A percentile compares a stretch with the other conserved stretches of the same genome.
These are phyloP conservation scores for Spiraea crenata DNA, from an alignment of 331 rosid genomes.

Conservation along the genomic window DNA sequence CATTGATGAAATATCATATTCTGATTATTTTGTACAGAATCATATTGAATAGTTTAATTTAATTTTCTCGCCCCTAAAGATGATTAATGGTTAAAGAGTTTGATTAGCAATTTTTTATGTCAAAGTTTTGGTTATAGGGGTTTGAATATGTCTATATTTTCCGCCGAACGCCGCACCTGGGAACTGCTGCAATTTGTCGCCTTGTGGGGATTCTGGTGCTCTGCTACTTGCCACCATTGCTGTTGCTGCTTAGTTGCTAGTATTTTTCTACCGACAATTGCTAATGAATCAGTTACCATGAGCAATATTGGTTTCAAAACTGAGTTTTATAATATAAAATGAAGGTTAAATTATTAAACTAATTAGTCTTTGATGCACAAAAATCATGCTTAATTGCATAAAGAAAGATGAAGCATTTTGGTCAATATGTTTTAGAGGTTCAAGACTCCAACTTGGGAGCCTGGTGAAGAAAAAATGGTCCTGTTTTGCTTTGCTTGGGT, in stretches of 20 bases:
- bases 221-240: slow-evolving; percentile 32
- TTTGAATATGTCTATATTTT: slow-evolving; percentile 32
- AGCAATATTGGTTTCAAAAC: neutral
- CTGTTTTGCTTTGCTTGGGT: neutral
- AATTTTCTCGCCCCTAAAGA: neutral
- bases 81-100: slow-evolving; percentile 14
- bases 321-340: neutral
- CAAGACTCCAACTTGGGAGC: slow-evolving; percentile 1
- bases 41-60: too few relatives aligned
- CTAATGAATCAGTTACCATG: slow-evolving; percentile 11
- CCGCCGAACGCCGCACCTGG: slow-evolving; percentile 97
- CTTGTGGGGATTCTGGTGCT: slow-evolving; percentile 25
- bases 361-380: too few relatives aligned
- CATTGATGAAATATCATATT: too few relatives aligned
- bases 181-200: slow-evolving; percentile 69
- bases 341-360: too few relatives aligned
- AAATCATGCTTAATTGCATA: too few relatives aligned
- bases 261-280: slow-evolving; percentile 36
- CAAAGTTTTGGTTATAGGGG: slow-evolving; percentile 29
- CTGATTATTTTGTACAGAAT: too few relatives aligned
- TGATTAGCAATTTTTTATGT: slow-evolving; percentile 2
- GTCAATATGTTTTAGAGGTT: neutral
- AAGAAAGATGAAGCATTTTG: neutral
- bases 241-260: slow-evolving; percentile 20
- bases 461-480: slow-evolving; percentile 11